Evolutionary conservation across 1,284 basidiomycete species (phyloP).

Genomic region (Bondarzewia mesenterica): DNA sequence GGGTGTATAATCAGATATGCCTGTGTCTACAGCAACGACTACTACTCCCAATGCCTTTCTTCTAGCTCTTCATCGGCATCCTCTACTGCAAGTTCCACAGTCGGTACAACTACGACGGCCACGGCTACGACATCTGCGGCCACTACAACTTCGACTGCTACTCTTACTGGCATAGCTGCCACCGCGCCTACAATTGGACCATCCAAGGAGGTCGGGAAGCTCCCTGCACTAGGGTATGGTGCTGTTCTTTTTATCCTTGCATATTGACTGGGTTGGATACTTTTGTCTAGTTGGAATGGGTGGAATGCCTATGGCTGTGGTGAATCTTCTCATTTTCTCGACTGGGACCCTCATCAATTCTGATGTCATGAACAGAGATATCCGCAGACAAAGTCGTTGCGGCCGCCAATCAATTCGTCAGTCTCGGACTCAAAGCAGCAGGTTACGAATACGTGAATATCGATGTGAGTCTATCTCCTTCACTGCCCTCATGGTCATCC

Average conservation of each 20-base stretch:
- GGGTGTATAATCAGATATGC: slow-evolving; percentile 24
- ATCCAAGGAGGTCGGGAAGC: slow-evolving; percentile 22
- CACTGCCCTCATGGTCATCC: background rate
- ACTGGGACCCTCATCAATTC: background rate
- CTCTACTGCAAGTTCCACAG: slow-evolving; percentile 8
- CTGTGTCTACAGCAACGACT: slow-evolving; percentile 22
- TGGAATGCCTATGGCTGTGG: slow-evolving; percentile 47
- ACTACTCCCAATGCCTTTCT: slow-evolving; percentile 30
- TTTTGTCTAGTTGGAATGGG: slow-evolving; percentile 49
- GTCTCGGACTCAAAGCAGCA: slow-evolving; percentile 38
- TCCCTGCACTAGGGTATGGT: slow-evolving; percentile 28
- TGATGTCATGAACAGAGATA: background rate
- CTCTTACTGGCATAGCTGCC: slow-evolving; percentile 10
- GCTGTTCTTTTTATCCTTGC: background rate
- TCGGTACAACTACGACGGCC: slow-evolving; percentile 12
- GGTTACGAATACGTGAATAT: slow-evolving; percentile 51
- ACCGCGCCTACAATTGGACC: slow-evolving; percentile 23
- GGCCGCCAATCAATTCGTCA: slow-evolving; percentile 38
- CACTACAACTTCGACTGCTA: slow-evolving; percentile 8
- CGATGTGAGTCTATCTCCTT: slow-evolving; percentile 26
- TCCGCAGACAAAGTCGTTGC: slow-evolving; percentile 34
- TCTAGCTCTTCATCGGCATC: slow-evolving; percentile 9
- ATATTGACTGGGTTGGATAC: background rate
- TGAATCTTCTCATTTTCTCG: slow-evolving; percentile 13
- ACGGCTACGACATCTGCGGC: slow-evolving; percentile 10